A percentile compares a stretch with the other conserved stretches of the same genome.
Evolutionary conservation across 1,139 yeast species (phyloP).

Genomic region (Lodderomyces margitis): DNA sequence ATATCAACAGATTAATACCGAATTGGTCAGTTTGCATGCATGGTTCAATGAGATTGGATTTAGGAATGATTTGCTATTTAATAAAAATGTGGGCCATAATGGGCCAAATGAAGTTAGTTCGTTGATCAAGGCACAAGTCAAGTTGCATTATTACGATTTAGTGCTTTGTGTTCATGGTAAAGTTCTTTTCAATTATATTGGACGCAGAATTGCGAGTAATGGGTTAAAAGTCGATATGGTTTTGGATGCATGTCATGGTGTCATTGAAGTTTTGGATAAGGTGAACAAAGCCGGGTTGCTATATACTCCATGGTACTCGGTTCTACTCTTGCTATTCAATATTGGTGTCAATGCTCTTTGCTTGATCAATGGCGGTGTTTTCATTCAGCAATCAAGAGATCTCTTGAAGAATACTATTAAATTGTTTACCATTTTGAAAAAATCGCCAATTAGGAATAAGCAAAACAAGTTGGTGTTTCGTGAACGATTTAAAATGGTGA

Average conservation of each 20-base stretch:
- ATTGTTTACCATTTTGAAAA: conserved; percentile 26
- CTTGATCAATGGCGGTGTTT: conserved; percentile 44
- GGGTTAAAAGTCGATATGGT: conserved; percentile 37
- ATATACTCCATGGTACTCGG: conserved; percentile 56
- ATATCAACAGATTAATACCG: conserved; percentile 35
- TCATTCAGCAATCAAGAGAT: conserved; percentile 23
- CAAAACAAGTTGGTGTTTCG: conserved; percentile 34
- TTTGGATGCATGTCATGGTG: conserved; percentile 35
- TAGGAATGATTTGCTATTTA: conserved; percentile 29
- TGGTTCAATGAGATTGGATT: conserved; percentile 43
- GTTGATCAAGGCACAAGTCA: conserved; percentile 37
- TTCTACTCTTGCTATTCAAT: conserved; percentile 45
- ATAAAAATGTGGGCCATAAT: conserved; percentile 11
- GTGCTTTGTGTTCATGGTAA: conserved; percentile 39
- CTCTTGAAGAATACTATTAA: conserved; percentile 27
- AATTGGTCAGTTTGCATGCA: conserved; percentile 25
- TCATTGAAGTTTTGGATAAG: conserved; percentile 32
- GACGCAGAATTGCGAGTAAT: conserved; percentile 28
- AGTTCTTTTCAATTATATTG: conserved; percentile 33
- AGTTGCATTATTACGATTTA: conserved; percentile 42
- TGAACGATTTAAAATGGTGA: conserved; percentile 56
- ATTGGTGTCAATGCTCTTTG: conserved; percentile 47
- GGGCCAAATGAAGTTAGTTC: conserved; percentile 16
- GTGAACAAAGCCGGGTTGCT: conserved; percentile 35
- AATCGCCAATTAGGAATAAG: conserved; percentile 32